These are phyloP conservation scores for Apiospora marii DNA, from an alignment of 2,329 filamentous ascomycete species.

Conservation along the genomic window DNA sequence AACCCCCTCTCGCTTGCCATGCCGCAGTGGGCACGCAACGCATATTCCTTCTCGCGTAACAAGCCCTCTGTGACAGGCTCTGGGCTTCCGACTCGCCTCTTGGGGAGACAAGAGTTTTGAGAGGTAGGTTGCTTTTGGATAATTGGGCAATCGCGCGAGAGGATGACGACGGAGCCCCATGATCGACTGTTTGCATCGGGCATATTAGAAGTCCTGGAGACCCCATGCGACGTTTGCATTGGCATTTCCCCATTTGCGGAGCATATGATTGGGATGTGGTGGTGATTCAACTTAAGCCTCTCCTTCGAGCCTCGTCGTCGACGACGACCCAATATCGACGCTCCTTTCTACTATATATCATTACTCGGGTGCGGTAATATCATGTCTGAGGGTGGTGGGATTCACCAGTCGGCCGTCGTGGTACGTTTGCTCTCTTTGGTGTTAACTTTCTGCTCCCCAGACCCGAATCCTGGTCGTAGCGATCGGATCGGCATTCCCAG, in stretches of 20 bases:
- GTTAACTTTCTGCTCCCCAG: not conserved
- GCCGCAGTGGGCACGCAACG: not conserved
- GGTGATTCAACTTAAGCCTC: not conserved
- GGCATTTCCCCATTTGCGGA: not conserved
- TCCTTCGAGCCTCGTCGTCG: slow-evolving; percentile 15
- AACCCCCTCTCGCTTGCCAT: not conserved
- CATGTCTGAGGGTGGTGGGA: not conserved
- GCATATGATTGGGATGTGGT: slow-evolving; percentile 3
- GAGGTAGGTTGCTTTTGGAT: not conserved
- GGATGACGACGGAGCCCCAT: slow-evolving; percentile 1
- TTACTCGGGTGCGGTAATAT: not conserved
- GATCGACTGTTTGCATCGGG: not conserved
- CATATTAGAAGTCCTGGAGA: slow-evolving; percentile 12
- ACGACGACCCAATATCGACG: slow-evolving; percentile 9
- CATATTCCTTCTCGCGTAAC: slow-evolving; percentile 3
- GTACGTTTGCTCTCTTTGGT: not conserved
- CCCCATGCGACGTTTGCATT: not conserved
- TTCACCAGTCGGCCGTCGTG: slow-evolving; percentile 12
- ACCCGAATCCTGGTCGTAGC: not conserved
- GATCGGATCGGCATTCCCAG: slow-evolving; percentile 5
- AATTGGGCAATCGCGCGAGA: not conserved
- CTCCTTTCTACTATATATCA: slow-evolving; percentile 1
- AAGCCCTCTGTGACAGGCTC: not conserved
- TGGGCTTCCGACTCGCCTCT: not conserved
- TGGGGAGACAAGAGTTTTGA: not conserved